Evolutionary conservation across 129 eudicot species (phyloP).

Genomic region (Arctium lappa): DNA sequence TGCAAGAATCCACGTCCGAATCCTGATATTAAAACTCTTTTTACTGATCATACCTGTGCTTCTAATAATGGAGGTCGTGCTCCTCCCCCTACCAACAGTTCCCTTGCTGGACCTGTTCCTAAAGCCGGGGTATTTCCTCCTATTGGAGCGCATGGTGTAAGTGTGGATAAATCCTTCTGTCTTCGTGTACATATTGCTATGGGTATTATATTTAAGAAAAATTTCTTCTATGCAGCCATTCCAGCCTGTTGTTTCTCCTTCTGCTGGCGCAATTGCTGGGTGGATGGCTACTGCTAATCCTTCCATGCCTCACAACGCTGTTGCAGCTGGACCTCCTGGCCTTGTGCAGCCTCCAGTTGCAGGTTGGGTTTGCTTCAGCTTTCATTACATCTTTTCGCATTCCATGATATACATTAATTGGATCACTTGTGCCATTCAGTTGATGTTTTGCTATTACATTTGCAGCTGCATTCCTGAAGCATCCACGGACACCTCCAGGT

Average conservation of each 20-base stretch:
- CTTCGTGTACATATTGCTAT: not conserved
- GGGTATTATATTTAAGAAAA: not conserved
- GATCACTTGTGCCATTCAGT: not conserved
- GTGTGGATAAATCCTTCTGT: slow-evolving; percentile 21
- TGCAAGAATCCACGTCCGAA: slow-evolving; percentile 93
- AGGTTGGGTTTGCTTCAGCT: slow-evolving; percentile 32
- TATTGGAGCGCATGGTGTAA: slow-evolving; percentile 81
- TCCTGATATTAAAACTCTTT: slow-evolving; percentile 87
- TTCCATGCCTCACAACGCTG: slow-evolving; percentile 70
- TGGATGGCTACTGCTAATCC: slow-evolving; percentile 86
- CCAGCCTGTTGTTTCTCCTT: slow-evolving; percentile 83
- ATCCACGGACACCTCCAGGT: slow-evolving; percentile 80
- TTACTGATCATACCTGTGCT: slow-evolving; percentile 74
- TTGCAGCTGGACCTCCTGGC: slow-evolving; percentile 74
- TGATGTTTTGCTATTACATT: slow-evolving; percentile 7
- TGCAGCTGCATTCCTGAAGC: slow-evolving; percentile 74
- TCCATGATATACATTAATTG: not conserved
- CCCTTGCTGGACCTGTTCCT: slow-evolving; percentile 66
- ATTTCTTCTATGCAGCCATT: slow-evolving; percentile 50
- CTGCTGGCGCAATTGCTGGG: slow-evolving; percentile 75
- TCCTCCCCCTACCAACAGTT: slow-evolving; percentile 57
- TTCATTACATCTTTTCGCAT: not conserved
- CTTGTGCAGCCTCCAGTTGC: slow-evolving; percentile 69
- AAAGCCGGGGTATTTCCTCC: slow-evolving; percentile 81
- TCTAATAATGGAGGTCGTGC: slow-evolving; percentile 68